Percentiles rank a stretch among this genome's conserved stretches.
Evolutionary conservation across 805 yeast genomes (phyloP).

Genomic region (Sugiyamaella floridensis): DNA sequence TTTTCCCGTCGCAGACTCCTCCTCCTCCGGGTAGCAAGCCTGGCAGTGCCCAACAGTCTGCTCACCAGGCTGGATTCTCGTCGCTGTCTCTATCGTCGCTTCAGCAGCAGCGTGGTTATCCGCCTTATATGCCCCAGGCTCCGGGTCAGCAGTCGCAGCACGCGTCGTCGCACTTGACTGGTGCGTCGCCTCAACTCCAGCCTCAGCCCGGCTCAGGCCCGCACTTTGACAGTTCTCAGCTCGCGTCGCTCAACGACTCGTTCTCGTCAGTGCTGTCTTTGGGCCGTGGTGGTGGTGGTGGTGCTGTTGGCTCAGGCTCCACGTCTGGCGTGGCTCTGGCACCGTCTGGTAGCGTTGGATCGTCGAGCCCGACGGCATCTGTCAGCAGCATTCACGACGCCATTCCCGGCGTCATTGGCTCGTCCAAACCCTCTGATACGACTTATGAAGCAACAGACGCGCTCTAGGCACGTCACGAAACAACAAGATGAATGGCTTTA

Average conservation of each 20-base stretch:
- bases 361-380: conserved; percentile 12
- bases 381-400: conserved; percentile 9
- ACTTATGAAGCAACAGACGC: not conserved
- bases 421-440: conserved; percentile 4
- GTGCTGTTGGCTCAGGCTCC: not conserved
- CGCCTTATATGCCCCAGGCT: conserved; percentile 3
- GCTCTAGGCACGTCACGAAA: conserved; percentile 1
- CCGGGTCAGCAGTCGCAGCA: conserved; percentile 5
- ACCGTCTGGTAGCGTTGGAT: conserved; percentile 4
- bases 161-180: conserved; percentile 7
- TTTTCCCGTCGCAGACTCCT: conserved; percentile 22
- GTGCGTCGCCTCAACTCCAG: conserved; percentile 1
- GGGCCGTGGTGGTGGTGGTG: conserved; percentile 4
- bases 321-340: conserved; percentile 1
- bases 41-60: conserved; percentile 10
- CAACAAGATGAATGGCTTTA: conserved; percentile 7
- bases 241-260: conserved; percentile 15
- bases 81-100: conserved; percentile 1
- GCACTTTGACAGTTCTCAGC: conserved; percentile 6
- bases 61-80: conserved; percentile 27
- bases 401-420: conserved; percentile 22
- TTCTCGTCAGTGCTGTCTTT: conserved; percentile 18
- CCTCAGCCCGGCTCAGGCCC: not conserved
- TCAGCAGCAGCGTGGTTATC: conserved; percentile 14
- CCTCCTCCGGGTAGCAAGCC: conserved; percentile 17